Evolutionary conservation across 495 filamentous ascomycete genomes (phyloP), one percentile per base, ranked within the genome.

Genomic region (Aspergillus bridgeri): DNA sequence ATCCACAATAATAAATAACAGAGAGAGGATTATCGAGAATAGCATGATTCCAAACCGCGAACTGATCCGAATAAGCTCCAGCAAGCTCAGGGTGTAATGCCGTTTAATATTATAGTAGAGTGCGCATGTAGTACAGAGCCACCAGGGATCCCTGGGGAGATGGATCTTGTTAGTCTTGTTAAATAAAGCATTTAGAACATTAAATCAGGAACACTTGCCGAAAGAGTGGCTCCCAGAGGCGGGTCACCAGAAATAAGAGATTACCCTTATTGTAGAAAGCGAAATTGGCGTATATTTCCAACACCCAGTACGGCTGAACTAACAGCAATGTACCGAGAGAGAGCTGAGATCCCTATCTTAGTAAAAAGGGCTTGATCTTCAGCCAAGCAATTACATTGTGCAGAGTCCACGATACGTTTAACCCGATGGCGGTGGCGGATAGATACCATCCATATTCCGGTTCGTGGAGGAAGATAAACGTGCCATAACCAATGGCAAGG

Each of bases 31-130:
- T 78, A 85, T 85, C 13, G 81, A 69, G 0, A 58, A 59, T 0
- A 85, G 70, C 75, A 85, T 78, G 29, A 85, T 57, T 9, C 73
- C 81, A 53, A 85, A 83, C 0, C 82, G 78, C 3, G 82, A 81
- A 20, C 77, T 78, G 19, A 76, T 62, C 2, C 65, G 54, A 5
- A 83, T 72, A 3, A 85, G 63, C 48, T 80, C 74, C 53, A 71
- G 54, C 9, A 79, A 53, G 7, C 69, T 65, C 53, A 83, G 76
- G 43, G 73, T 70, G 60, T 85, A 85, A 29, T 75, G 64, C n/a
- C 59, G 70, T 44, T 79, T 78, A 58, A 85, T 79, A 18, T 72
- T 76, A 61, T 70, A 82, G 63, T 83, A 74, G 6, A 85, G 66
- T 11, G 55, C 67, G 51, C 73, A 56, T 0, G 72, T 75, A 0